Evolutionary conservation across 768 basidiomycete species (phyloP).

Genomic region (Mycena belliarum): DNA sequence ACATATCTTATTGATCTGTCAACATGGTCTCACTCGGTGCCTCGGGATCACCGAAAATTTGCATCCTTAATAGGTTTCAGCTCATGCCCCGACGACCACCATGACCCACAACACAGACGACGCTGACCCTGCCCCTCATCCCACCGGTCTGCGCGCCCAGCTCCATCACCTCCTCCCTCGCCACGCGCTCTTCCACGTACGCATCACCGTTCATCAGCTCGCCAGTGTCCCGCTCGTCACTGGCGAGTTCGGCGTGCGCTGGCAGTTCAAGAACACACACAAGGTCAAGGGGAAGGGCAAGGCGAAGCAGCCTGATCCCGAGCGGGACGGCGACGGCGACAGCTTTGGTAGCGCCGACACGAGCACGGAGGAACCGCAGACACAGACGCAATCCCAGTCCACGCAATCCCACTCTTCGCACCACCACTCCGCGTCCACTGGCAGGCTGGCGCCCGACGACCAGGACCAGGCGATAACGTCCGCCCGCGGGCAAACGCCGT

Average conservation of each 20-base stretch:
- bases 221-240: slow-evolving; percentile 70
- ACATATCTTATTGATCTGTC: no score
- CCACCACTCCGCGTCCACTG: not conserved
- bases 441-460: not conserved
- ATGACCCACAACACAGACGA: not conserved
- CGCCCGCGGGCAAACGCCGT: slow-evolving; percentile 62
- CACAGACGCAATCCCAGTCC: no score
- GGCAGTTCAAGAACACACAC: slow-evolving; percentile 68
- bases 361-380: slow-evolving; percentile 8
- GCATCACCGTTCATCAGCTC: slow-evolving; percentile 66
- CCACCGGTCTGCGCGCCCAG: slow-evolving; percentile 47
- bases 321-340: slow-evolving; percentile 4
- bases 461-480: slow-evolving; percentile 32
- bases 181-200: slow-evolving; percentile 67
- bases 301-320: slow-evolving; percentile 18
- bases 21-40: no score
- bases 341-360: slow-evolving; percentile 13
- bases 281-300: slow-evolving; percentile 29
- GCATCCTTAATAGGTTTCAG: not conserved
- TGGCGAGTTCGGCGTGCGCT: slow-evolving; percentile 69
- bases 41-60: no score
- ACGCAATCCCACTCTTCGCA: no score
- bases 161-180: slow-evolving; percentile 62
- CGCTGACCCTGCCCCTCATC: not conserved
- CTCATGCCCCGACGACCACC: not conserved